Conservation (phyloP, 176 grass and related monocot genomes). For the Bothriochloa decipiens region DNA sequence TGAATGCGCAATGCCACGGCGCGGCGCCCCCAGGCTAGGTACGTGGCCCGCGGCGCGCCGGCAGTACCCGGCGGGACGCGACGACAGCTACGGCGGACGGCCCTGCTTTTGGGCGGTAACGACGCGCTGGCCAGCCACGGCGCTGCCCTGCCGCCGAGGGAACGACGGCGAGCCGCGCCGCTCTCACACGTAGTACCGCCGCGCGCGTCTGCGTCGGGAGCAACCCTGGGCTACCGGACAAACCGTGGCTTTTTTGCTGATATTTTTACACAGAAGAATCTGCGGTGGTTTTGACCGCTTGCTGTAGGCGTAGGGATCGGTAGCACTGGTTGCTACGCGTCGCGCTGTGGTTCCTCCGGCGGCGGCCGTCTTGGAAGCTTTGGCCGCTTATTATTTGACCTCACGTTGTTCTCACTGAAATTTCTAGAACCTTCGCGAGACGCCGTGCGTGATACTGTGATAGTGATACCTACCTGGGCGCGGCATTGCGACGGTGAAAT, state of each 20-base stretch:
- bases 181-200: constrained; percentile 11
- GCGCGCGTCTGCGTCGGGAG: not conserved
- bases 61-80: not conserved
- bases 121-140: constrained; percentile 37
- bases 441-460: not conserved
- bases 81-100: not conserved
- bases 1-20: constrained; percentile 1
- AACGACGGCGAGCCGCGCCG: constrained; percentile 29
- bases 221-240: constrained; percentile 12
- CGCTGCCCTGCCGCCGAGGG: constrained; percentile 52
- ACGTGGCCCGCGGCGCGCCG: constrained; percentile 26
- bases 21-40: not conserved
- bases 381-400: not conserved
- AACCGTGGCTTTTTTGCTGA: constrained; percentile 29
- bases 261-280: not conserved
- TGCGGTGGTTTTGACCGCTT: not conserved
- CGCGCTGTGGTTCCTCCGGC: constrained; percentile 36
- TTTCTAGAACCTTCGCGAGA: constrained; percentile 6
- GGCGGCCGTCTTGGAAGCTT: constrained; percentile 34
- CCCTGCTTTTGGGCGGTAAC: constrained; percentile 38
- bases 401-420: not conserved
- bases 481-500: not conserved
- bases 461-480: not conserved
- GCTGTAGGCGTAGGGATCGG: not conserved
- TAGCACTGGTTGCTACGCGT: constrained; percentile 16